These are phyloP conservation scores for Miamiensis avidus DNA, from an alignment of 169 alveolate species.

Conservation along the genomic window DNA sequence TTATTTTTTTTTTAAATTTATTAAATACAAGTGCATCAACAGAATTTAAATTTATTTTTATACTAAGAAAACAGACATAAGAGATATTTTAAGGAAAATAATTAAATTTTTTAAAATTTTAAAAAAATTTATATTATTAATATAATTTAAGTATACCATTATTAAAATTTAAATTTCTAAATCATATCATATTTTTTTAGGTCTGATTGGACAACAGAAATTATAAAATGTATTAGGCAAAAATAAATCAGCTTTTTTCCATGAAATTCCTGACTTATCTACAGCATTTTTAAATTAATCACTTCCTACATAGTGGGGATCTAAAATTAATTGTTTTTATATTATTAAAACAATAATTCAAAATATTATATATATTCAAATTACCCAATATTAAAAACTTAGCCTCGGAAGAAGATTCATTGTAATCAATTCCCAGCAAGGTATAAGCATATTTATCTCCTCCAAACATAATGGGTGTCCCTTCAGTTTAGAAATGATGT, in stretches of 20 bases:
- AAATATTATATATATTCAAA: no score
- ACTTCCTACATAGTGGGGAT: conserved; percentile 84
- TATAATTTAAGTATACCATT: no score
- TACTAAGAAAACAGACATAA: no score
- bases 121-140: no score
- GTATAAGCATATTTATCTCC: conserved; percentile 86
- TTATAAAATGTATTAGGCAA: conserved; percentile 72
- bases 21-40: no score
- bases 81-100: no score
- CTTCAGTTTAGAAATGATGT: conserved; percentile 71
- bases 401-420: conserved; percentile 66
- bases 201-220: conserved; percentile 71
- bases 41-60: no score
- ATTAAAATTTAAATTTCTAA: no score
- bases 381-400: conserved; percentile 67
- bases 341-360: no score
- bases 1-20: no score
- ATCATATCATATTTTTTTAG: no score
- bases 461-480: conserved; percentile 87
- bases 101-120: no score
- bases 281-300: conserved; percentile 70
- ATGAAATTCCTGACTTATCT: conserved; percentile 77
- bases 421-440: conserved; percentile 78
- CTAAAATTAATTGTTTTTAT: conserved; percentile 7
- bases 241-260: conserved; percentile 80